Evolutionary conservation across 1,139 yeast genomes (phyloP).

Genomic region (Hyphopichia fennica): DNA sequence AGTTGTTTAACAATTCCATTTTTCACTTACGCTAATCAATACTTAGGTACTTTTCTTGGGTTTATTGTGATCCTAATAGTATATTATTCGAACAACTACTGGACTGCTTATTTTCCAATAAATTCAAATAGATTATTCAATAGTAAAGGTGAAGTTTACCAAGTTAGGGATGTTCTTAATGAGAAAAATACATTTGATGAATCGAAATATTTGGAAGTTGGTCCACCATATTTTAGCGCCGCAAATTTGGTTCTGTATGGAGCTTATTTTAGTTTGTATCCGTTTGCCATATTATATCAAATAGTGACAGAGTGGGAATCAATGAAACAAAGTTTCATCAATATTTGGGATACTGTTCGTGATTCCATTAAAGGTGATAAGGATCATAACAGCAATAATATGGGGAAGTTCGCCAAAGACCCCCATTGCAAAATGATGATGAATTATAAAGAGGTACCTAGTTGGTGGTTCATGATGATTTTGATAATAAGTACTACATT

Average conservation of each 20-base stretch:
- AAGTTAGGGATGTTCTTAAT: conserved; percentile 33
- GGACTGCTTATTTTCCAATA: conserved; percentile 43
- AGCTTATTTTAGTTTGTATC: conserved; percentile 42
- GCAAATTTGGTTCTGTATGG: conserved; percentile 45
- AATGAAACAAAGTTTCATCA: conserved; percentile 39
- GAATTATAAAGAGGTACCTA: conserved; percentile 40
- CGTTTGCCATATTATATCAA: conserved; percentile 43
- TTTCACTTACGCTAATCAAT: conserved; percentile 38
- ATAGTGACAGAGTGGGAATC: conserved; percentile 45
- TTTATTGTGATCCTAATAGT: conserved; percentile 30
- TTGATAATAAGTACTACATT: conserved; percentile 27
- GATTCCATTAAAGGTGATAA: conserved; percentile 26
- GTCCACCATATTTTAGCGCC: conserved; percentile 47
- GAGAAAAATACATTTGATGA: conserved; percentile 31
- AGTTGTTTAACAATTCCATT: conserved; percentile 45
- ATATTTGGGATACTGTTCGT: conserved; percentile 32
- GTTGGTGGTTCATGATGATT: conserved; percentile 38
- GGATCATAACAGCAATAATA: conserved; percentile 6
- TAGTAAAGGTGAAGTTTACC: conserved; percentile 33
- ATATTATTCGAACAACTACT: conserved; percentile 38
- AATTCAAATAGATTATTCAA: conserved; percentile 39
- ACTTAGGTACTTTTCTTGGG: conserved; percentile 34
- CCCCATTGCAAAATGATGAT: conserved; percentile 46
- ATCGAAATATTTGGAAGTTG: conserved; percentile 29
- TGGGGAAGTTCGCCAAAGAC: conserved; percentile 26